Conservation (phyloP, 768 basidiomycete species). For the Tephrocybe sp. region DNA sequence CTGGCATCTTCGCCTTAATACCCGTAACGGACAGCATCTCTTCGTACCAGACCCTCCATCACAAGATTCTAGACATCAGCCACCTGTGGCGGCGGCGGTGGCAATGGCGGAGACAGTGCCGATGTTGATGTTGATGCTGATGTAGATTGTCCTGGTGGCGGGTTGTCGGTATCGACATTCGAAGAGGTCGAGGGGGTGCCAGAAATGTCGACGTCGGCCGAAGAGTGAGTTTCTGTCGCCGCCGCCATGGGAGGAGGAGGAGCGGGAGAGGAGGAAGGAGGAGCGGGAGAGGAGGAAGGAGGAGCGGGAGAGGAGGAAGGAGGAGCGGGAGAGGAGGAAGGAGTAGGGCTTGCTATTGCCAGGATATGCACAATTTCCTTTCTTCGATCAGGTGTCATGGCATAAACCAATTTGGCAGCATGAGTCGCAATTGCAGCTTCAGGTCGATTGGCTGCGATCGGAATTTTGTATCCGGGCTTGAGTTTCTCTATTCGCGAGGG, state of each 20-base stretch:
- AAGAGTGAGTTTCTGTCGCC: too few relatives aligned
- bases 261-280: neutral
- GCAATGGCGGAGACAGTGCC: too few relatives aligned
- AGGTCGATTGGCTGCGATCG: neutral
- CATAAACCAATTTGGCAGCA: neutral
- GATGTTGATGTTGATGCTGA: too few relatives aligned
- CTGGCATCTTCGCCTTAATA: neutral
- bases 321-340: neutral
- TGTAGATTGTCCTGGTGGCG: too few relatives aligned
- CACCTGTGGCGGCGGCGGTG: too few relatives aligned
- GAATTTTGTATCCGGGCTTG: neutral
- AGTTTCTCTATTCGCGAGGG: neutral
- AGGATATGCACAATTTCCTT: neutral
- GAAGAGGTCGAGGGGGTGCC: too few relatives aligned
- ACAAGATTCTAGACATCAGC: too few relatives aligned
- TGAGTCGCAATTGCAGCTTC: slow-evolving; percentile 1
- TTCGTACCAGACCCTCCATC: too few relatives aligned
- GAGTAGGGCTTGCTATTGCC: neutral
- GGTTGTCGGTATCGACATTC: too few relatives aligned
- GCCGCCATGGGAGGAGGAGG: neutral
- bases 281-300: neutral
- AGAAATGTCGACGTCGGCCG: neutral
- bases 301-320: neutral
- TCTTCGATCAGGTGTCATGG: neutral
- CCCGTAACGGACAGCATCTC: neutral